Percentiles rank a stretch among this genome's conserved stretches.
phyloP scores from a whole-genome alignment of 73 alveolate genomes.

The Paramecium caudatum region DNA sequence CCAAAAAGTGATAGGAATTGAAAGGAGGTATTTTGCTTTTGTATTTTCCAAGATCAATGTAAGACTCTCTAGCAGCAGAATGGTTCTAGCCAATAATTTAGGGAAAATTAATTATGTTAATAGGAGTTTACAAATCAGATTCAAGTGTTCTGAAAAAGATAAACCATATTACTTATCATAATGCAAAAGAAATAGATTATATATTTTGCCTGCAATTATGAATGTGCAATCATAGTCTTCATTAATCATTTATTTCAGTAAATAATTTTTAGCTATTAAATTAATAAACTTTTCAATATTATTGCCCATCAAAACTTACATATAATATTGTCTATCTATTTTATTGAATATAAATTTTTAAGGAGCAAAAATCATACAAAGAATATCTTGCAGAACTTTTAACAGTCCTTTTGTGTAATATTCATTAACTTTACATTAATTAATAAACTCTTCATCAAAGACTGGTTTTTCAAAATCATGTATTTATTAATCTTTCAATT shows the following conservation, averaged over 20 bases:
- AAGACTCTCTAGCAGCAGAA: conserved; percentile 2
- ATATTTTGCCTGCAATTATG: conserved; percentile 45
- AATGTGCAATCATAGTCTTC: neutral
- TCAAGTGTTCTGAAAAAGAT: neutral
- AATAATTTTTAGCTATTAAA: conserved; percentile 19
- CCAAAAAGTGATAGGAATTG: conserved; percentile 37
- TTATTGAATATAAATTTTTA: neutral
- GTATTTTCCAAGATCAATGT: conserved; percentile 49
- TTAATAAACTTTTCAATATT: neutral
- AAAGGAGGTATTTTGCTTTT: neutral
- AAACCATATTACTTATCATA: neutral
- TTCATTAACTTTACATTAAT: neutral
- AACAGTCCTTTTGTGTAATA: conserved; percentile 23
- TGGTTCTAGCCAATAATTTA: neutral
- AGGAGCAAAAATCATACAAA: neutral
- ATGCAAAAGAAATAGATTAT: neutral
- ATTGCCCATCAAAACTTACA: neutral
- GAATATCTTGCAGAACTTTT: neutral
- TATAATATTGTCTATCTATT: neutral
- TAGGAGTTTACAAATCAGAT: neutral
- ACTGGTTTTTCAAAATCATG: conserved; percentile 30
- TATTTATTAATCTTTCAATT: neutral
- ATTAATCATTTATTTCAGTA: neutral
- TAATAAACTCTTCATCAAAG: conserved; percentile 2
- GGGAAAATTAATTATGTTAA: neutral